Conservation (phyloP, 129 eudicot species). For the Calendula officinalis region DNA sequence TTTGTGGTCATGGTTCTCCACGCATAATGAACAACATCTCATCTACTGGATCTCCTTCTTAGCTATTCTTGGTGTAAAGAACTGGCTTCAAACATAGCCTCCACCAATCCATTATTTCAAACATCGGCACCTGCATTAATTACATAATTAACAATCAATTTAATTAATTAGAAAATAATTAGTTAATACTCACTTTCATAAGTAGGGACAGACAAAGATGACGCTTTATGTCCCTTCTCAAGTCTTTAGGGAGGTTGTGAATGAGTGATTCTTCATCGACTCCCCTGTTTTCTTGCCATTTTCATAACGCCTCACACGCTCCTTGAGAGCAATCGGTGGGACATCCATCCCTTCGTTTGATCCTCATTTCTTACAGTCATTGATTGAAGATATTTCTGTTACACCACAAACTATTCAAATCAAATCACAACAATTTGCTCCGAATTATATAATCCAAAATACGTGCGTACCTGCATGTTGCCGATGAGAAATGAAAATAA, state of each 20-base stretch:
- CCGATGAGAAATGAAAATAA: conserved; percentile 83
- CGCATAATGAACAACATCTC: conserved; percentile 88
- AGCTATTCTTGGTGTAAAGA: conserved; percentile 64
- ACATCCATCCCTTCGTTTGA: conserved; percentile 92
- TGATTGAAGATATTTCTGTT: conserved; percentile 92
- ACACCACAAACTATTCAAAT: conserved; percentile 12
- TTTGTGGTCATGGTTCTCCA: conserved; percentile 69
- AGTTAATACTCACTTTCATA: conserved; percentile 48
- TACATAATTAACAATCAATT: background rate
- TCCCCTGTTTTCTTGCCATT: conserved; percentile 90
- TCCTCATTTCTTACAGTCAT: conserved; percentile 77
- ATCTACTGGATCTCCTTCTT: conserved; percentile 86
- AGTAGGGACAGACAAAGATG: conserved; percentile 75
- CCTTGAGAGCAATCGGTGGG: conserved; percentile 77
- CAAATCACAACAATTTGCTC: background rate
- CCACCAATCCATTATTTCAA: conserved; percentile 67
- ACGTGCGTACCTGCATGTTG: conserved; percentile 72
- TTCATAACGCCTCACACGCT: conserved; percentile 71
- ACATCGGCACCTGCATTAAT: conserved; percentile 69
- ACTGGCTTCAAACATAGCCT: conserved; percentile 74
- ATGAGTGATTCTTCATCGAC: conserved; percentile 77
- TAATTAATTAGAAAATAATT: background rate
- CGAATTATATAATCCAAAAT: too few relatives aligned
- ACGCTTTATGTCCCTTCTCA: conserved; percentile 82
- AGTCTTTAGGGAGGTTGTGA: conserved; percentile 66